Evolutionary conservation across 2,329 filamentous ascomycete genomes (phyloP), one percentile per base, ranked within the genome.

Genomic region (Fusarium marasasianum): DNA sequence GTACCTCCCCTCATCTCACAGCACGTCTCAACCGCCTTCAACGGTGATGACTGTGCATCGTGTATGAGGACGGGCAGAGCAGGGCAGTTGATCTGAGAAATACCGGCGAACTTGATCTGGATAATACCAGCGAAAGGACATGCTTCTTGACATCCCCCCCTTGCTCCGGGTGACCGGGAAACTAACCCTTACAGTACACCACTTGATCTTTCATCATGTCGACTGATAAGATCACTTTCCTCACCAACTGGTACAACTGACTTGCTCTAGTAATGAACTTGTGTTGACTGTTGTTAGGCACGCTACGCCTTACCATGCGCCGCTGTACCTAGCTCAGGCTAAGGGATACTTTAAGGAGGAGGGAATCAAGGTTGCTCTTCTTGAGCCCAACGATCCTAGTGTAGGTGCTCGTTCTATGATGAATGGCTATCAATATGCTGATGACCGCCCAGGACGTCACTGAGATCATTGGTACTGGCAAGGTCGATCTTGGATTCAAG

Each of bases 121-220:
- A 91, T 92, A 93, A 93, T 93, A 88, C 91, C 91, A 93, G 92
- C 92, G 92, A 91, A 94, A 94, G 92, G 90, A 94, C 90, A 91
- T 94, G 92, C 92, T 92, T 92, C 89, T 90, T 87, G 84, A 79
- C 73, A 82, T 81, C 79, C 69, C 70, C 79, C 67, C 65, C 29
- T 54, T 37, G n/a, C 59, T 78, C 79, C 77, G 69, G 66, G 60
- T 62, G 77, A 77, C 80, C 78, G 81, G 79, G 58, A 73, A 80
- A 85, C 87, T 90, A 82, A 90, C 85, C 79, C 76, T 71, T 74
- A 78, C 80, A 90, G 86, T 81, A 79, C 80, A 77, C 56, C 73
- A 77, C 80, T 82, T 84, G 82, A 85, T 82, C 80, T 82, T 79
- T 81, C 85, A 88, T 81, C 71, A 94, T 94, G 92, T 90, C 92